Evolutionary conservation across 768 basidiomycete species (phyloP).

Genomic region (Erythrobasidium yunnanense): DNA sequence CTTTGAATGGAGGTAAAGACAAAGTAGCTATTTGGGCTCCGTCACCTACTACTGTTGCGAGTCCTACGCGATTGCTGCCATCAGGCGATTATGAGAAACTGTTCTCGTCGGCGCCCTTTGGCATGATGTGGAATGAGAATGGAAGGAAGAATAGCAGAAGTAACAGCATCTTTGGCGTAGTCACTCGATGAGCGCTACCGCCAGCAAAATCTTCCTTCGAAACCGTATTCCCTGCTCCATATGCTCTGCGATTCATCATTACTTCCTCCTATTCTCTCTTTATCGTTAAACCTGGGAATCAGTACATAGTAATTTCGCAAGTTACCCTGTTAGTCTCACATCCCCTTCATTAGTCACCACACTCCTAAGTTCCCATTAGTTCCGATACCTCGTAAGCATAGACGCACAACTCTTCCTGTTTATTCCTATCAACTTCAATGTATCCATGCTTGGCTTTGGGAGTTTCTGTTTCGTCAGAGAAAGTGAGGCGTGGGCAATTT

Average conservation of each 20-base stretch:
- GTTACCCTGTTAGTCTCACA: not conserved
- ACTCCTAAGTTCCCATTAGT: not conserved
- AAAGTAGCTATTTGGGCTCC: not conserved
- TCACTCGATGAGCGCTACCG: not conserved
- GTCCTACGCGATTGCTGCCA: not conserved
- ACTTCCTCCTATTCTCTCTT: not conserved
- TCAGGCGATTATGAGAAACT: not conserved
- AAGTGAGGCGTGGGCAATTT: too few relatives aligned
- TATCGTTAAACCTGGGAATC: not conserved
- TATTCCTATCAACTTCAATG: too few relatives aligned
- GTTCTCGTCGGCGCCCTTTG: not conserved
- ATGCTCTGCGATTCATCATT: too few relatives aligned
- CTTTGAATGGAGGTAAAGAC: too few relatives aligned
- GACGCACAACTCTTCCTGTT: not conserved
- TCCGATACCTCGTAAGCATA: not conserved
- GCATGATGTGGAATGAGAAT: not conserved
- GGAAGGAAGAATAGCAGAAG: not conserved
- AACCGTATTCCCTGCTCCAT: too few relatives aligned
- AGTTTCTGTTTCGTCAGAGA: too few relatives aligned
- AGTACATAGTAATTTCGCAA: not conserved
- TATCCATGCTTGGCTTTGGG: too few relatives aligned
- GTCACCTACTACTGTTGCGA: not conserved
- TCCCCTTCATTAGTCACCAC: not conserved
- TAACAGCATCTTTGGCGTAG: not conserved
- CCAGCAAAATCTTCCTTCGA: too few relatives aligned